A percentile compares a stretch with the other conserved stretches of the same genome.
Evolutionary conservation across 257 asterid genomes (phyloP).

Genomic region (Datura wrightii): DNA sequence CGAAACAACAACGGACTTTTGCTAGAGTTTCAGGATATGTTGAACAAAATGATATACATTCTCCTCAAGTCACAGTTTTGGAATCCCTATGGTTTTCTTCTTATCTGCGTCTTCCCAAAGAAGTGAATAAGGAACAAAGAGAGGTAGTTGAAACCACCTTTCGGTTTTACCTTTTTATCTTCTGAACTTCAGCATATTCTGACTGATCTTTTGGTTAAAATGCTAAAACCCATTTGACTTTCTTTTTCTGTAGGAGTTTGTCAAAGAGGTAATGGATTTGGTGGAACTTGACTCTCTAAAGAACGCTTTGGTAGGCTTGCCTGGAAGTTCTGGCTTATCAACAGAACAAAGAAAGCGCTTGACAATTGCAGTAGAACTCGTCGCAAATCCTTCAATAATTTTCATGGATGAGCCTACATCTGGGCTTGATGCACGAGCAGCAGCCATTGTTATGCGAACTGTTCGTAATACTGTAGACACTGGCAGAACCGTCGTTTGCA

Average conservation of each 20-base stretch:
- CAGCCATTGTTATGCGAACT: conserved; percentile 97
- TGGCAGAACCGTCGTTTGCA: conserved; percentile 96
- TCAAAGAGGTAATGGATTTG: conserved; percentile 84
- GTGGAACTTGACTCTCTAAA: conserved; percentile 81
- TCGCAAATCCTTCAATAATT: conserved; percentile 91
- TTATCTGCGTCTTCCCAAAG: conserved; percentile 79
- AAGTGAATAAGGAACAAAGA: conserved; percentile 67
- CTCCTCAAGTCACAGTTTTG: conserved; percentile 84
- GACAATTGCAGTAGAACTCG: conserved; percentile 96
- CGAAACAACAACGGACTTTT: conserved; percentile 74
- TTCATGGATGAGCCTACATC: conserved; percentile 99
- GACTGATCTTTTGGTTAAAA: conserved; percentile 8
- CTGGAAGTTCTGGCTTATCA: conserved; percentile 84
- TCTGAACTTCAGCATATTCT: conserved; percentile 1
- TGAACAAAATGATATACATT: conserved; percentile 92
- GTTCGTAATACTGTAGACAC: conserved; percentile 95
- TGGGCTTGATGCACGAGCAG: conserved; percentile 96
- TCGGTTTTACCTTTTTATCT: conserved; percentile 17
- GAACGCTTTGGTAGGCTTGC: conserved; percentile 87
- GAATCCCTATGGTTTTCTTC: conserved; percentile 90
- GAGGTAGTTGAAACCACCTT: conserved; percentile 45
- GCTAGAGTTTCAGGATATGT: conserved; percentile 93
- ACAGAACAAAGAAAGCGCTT: conserved; percentile 94
- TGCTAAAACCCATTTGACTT: conserved; percentile 24
- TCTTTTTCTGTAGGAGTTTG: conserved; percentile 68